Evolutionary conservation across 495 filamentous ascomycete species (phyloP).

Genomic region (Daldinia childiae): DNA sequence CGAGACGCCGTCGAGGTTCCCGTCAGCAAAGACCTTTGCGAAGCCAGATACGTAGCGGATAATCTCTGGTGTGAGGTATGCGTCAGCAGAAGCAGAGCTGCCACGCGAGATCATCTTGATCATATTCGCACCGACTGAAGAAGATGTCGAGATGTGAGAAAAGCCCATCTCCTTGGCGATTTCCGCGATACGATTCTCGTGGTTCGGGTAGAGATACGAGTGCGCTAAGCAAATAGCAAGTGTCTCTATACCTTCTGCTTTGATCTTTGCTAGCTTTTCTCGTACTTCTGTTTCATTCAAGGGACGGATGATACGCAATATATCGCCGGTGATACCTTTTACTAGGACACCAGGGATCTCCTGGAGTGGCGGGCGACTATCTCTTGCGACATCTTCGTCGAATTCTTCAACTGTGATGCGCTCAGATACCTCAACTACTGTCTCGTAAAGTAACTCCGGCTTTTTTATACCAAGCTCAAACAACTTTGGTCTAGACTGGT

Average conservation of each 20-base stretch:
- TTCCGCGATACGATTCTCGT: conserved; percentile 67
- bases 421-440: conserved; percentile 81
- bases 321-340: conserved; percentile 60
- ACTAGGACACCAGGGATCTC: conserved; percentile 36
- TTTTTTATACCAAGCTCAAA: conserved; percentile 83
- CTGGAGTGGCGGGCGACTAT: conserved; percentile 32
- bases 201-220: conserved; percentile 79
- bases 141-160: conserved; percentile 75
- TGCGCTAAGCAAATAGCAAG: conserved; percentile 84
- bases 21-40: conserved; percentile 74
- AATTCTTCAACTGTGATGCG: conserved; percentile 88
- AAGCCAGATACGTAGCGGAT: conserved; percentile 95
- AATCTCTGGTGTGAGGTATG: conserved; percentile 94
- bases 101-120: conserved; percentile 86
- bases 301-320: conserved; percentile 33
- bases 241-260: conserved; percentile 51
- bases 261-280: conserved; percentile 64
- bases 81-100: conserved; percentile 88
- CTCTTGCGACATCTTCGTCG: conserved; percentile 76
- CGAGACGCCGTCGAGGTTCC: conserved; percentile 70
- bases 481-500: conserved; percentile 82
- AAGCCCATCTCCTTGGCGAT: conserved; percentile 79
- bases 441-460: conserved; percentile 79
- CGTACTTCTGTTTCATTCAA: conserved; percentile 60
- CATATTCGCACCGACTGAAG: conserved; percentile 77